Conservation (phyloP, 345 rosid species). For the Alliaria petiolata region DNA sequence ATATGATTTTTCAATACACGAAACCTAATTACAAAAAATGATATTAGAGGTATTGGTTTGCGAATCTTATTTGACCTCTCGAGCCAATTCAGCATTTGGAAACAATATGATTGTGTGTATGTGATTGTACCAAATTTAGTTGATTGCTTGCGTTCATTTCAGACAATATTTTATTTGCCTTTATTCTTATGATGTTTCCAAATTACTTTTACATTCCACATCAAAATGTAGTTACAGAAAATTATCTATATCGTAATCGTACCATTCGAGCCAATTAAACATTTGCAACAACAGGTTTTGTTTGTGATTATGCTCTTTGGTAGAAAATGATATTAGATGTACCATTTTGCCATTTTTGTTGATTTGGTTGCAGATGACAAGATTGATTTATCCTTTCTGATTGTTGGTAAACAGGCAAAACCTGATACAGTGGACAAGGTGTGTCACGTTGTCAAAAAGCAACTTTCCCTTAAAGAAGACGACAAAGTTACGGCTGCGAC, state of each 20-base stretch:
- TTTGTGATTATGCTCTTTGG: background rate
- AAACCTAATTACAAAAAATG: no score
- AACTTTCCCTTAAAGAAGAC: conserved; percentile 41
- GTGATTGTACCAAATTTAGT: no score
- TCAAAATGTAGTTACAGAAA: background rate
- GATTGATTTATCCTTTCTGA: background rate
- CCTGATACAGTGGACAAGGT: conserved; percentile 59
- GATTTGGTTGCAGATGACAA: background rate
- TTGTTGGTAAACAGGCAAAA: conserved; percentile 43
- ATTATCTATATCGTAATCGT: no score
- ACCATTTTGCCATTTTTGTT: background rate
- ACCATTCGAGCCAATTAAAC: background rate
- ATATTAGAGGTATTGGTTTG: no score
- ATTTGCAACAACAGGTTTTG: background rate
- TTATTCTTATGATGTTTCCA: background rate
- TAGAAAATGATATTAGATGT: background rate
- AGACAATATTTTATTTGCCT: no score
- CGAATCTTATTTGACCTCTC: no score
- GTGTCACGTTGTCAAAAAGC: conserved; percentile 48
- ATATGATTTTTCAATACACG: background rate
- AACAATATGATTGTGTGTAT: no score
- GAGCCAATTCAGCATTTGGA: no score
- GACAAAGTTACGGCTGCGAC: conserved; percentile 37
- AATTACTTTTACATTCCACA: background rate
- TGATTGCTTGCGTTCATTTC: no score